These are phyloP conservation scores for Malassezia sp. DNA, from an alignment of 1,284 basidiomycete genomes.

Conservation along the genomic window DNA sequence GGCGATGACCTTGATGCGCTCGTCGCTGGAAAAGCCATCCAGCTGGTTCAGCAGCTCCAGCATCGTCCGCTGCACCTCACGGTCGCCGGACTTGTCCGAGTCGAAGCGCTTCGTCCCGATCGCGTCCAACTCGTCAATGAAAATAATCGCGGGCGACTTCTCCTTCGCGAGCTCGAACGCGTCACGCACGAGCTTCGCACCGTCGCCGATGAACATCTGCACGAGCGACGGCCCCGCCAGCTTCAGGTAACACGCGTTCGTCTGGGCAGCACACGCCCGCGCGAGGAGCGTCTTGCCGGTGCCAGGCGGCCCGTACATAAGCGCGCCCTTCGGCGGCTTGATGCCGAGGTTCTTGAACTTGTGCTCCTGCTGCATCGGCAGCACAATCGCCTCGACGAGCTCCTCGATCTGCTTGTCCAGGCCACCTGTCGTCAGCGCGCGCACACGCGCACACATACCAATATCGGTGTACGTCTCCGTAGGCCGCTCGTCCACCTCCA, in stretches of 20 bases:
- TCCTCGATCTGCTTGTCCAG: slow-evolving; percentile 73
- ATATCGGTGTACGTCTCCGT: slow-evolving; percentile 70
- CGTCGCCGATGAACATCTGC: slow-evolving; percentile 83
- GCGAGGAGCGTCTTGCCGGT: slow-evolving; percentile 96
- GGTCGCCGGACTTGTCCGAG: slow-evolving; percentile 90
- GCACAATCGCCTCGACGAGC: slow-evolving; percentile 65
- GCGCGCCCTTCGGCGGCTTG: slow-evolving; percentile 63
- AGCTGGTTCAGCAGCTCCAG: slow-evolving; percentile 86
- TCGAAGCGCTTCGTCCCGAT: slow-evolving; percentile 99
- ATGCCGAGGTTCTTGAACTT: slow-evolving; percentile 73
- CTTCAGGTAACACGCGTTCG: slow-evolving; percentile 69
- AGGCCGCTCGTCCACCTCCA: slow-evolving; percentile 80
- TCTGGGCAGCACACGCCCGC: slow-evolving; percentile 71
- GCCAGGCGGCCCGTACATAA: slow-evolving; percentile 74
- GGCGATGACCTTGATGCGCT: slow-evolving; percentile 97
- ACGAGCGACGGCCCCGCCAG: slow-evolving; percentile 66
- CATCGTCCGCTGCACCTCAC: slow-evolving; percentile 99
- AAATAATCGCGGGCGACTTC: slow-evolving; percentile 93
- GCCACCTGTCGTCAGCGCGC: too few species aligned
- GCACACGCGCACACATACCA: too few species aligned
- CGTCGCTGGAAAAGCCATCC: slow-evolving; percentile 75
- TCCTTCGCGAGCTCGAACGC: slow-evolving; percentile 94
- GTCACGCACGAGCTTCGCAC: slow-evolving; percentile 95
- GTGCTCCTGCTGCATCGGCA: slow-evolving; percentile 69
- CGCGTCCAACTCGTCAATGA: slow-evolving; percentile 98